Evolutionary conservation across 352 stramenopile species (phyloP).

Genomic region (Phytophthora colocasiae): DNA sequence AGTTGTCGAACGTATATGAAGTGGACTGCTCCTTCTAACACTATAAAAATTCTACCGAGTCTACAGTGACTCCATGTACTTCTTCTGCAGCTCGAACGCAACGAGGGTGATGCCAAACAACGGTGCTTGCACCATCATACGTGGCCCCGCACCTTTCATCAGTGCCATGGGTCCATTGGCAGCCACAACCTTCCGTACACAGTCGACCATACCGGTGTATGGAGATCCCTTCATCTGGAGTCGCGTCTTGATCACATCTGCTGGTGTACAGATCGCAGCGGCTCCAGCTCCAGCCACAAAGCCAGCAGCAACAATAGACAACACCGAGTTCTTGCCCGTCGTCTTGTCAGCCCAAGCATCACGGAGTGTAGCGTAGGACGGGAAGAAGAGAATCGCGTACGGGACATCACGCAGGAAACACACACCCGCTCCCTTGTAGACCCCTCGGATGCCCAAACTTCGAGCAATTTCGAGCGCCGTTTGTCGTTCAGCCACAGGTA

Average conservation of each 20-base stretch:
- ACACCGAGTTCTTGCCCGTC: conserved; percentile 62
- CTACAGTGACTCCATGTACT: conserved; percentile 80
- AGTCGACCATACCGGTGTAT: conserved; percentile 89
- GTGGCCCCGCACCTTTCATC: conserved; percentile 85
- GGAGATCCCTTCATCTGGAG: conserved; percentile 79
- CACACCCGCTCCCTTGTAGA: conserved; percentile 89
- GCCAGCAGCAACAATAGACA: conserved; percentile 71
- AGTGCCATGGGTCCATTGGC: conserved; percentile 83
- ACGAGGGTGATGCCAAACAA: conserved; percentile 88
- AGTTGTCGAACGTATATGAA: conserved; percentile 22
- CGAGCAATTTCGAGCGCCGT: conserved; percentile 65
- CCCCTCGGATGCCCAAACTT: conserved; percentile 75
- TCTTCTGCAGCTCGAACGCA: conserved; percentile 91
- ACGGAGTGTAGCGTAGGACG: conserved; percentile 82
- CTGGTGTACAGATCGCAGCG: conserved; percentile 63
- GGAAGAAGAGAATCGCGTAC: conserved; percentile 95
- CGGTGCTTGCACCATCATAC: conserved; percentile 89
- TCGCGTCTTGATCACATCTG: conserved; percentile 92
- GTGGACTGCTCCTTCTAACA: conserved; percentile 8
- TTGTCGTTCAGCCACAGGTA: conserved; percentile 68
- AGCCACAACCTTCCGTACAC: conserved; percentile 78
- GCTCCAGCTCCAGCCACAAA: conserved; percentile 67
- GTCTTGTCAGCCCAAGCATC: conserved; percentile 49
- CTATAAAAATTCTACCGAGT: conserved; percentile 19
- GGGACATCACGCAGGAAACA: conserved; percentile 93